Percentiles rank a stretch among this genome's conserved stretches.
These are phyloP conservation scores for Penicillium glabrum DNA, from an alignment of 2,329 filamentous ascomycete genomes.

Conservation along the genomic window DNA sequence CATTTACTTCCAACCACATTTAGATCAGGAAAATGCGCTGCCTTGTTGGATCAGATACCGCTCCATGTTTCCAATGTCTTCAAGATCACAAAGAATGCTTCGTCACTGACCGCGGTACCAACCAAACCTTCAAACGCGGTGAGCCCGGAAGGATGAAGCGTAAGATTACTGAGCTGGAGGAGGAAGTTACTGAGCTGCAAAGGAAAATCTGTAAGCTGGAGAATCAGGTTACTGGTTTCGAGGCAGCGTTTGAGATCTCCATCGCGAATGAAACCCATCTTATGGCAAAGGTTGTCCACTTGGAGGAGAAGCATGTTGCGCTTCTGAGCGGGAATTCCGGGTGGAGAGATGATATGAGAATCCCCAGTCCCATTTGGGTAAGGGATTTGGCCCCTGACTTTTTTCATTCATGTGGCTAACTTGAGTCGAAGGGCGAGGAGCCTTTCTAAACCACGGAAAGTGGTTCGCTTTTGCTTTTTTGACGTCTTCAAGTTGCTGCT, in stretches of 20 bases:
- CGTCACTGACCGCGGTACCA: constrained; percentile 26
- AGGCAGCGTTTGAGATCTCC: not conserved
- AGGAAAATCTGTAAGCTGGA: not conserved
- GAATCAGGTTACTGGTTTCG: not conserved
- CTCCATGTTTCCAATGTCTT: not conserved
- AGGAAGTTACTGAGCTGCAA: not conserved
- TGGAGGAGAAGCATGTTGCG: not conserved
- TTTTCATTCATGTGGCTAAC: not conserved
- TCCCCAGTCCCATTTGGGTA: not conserved
- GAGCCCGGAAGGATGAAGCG: constrained; percentile 16
- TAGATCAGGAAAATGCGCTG: constrained; percentile 1
- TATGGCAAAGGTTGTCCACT: not conserved
- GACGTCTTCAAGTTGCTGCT: no score
- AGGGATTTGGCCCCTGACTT: not conserved
- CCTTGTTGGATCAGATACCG: not conserved
- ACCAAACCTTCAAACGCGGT: constrained; percentile 21
- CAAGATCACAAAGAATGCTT: constrained; percentile 13
- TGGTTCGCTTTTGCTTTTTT: no score
- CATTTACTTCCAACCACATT: not conserved
- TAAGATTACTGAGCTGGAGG: constrained; percentile 5
- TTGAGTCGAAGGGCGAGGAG: not conserved
- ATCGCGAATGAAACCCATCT: not conserved
- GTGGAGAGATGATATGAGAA: not conserved
- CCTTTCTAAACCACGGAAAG: no score
- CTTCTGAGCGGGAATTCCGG: not conserved